Conservation (phyloP, 352 stramenopile genomes). For the Globisporangium okanoganense region DNA sequence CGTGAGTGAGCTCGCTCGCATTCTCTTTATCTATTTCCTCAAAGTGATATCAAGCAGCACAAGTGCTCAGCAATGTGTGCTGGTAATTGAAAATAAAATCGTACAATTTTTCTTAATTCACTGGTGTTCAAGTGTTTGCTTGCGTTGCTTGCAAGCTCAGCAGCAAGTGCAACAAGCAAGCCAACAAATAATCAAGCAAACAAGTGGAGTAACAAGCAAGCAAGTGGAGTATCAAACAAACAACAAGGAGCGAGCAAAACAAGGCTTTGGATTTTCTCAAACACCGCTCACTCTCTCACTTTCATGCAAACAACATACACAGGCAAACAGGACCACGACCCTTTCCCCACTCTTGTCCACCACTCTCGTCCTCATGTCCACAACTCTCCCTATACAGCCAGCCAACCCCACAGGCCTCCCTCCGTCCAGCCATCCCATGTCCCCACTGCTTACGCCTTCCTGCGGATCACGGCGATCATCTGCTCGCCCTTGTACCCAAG, state of each 20-base stretch:
- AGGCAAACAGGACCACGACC: too few relatives aligned
- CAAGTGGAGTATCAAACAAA: too few relatives aligned
- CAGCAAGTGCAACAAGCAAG: too few relatives aligned
- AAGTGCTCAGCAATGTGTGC: too few relatives aligned
- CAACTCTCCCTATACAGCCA: not conserved
- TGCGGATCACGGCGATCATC: constrained; percentile 67
- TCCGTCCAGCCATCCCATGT: not conserved
- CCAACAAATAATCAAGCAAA: too few relatives aligned
- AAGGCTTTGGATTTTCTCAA: too few relatives aligned
- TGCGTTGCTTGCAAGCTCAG: too few relatives aligned
- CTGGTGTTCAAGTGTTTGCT: not conserved
- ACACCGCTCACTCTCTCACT: not conserved
- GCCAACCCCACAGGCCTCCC: not conserved
- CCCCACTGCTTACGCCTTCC: constrained; percentile 7
- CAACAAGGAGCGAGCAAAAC: not conserved
- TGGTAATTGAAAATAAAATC: not conserved
- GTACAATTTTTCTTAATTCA: not conserved
- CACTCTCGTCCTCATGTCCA: too few relatives aligned
- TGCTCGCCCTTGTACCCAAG: constrained; percentile 69
- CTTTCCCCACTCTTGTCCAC: not conserved
- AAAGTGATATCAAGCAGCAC: too few relatives aligned
- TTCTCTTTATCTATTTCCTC: too few relatives aligned
- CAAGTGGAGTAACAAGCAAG: too few relatives aligned
- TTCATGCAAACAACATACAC: constrained; percentile 1
- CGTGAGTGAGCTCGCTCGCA: too few relatives aligned